These are phyloP conservation scores for Neonectria coccinea DNA, from an alignment of 2,329 filamentous ascomycete species.

Conservation along the genomic window DNA sequence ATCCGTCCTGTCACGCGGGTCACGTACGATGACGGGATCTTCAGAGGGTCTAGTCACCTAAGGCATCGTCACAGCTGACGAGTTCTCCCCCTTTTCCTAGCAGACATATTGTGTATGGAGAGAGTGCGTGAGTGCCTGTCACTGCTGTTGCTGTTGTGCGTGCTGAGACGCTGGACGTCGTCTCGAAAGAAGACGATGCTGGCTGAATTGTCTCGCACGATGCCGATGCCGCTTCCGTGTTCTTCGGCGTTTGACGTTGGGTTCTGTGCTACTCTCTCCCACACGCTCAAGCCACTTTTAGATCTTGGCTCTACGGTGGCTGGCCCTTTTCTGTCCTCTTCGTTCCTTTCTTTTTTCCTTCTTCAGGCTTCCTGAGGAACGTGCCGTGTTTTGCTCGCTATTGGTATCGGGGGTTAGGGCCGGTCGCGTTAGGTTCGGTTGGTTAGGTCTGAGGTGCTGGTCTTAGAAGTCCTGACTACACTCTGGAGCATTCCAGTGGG, in stretches of 20 bases:
- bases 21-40: no score
- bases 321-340: not conserved
- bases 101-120: no score
- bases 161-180: constrained; percentile 21
- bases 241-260: constrained; percentile 7
- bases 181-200: constrained; percentile 4
- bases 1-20: no score
- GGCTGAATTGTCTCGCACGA: constrained; percentile 10
- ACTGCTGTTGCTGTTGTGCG: constrained; percentile 8
- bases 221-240: not conserved
- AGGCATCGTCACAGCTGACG: no score
- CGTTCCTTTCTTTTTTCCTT: not conserved
- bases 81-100: no score
- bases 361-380: not conserved
- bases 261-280: not conserved
- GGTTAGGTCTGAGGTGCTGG: not conserved
- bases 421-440: not conserved
- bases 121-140: constrained; percentile 17
- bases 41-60: no score
- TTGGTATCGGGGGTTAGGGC: not conserved
- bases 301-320: constrained; percentile 13
- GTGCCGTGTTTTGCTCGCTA: not conserved
- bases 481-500: not conserved
- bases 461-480: not conserved
- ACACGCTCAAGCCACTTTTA: constrained; percentile 1